Percentiles rank a stretch among this genome's conserved stretches.
Conservation (phyloP, 805 yeast genomes). For the Kluyveromyces dobzhanskii region DNA sequence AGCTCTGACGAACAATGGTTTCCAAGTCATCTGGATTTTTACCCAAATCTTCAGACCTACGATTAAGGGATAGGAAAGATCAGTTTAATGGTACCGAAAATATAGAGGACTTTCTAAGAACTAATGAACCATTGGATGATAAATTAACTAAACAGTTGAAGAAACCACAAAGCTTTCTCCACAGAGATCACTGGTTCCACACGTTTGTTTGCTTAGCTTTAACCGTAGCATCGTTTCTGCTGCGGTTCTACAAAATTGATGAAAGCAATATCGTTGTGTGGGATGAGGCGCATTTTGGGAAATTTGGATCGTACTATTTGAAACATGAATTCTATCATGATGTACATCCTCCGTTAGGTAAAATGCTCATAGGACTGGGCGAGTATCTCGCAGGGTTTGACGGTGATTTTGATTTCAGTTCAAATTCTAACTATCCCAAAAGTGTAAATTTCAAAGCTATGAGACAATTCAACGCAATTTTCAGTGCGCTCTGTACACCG, state of each 20-base stretch:
- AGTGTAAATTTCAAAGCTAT: slow-evolving; percentile 72
- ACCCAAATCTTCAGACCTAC: slow-evolving; percentile 8
- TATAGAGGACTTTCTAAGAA: slow-evolving; percentile 1
- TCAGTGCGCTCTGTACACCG: slow-evolving; percentile 80
- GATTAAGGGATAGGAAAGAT: slow-evolving; percentile 7
- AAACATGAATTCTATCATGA: slow-evolving; percentile 89
- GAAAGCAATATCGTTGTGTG: slow-evolving; percentile 74
- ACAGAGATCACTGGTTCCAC: slow-evolving; percentile 25
- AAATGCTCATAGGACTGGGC: slow-evolving; percentile 81
- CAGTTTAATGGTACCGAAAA: slow-evolving; percentile 4
- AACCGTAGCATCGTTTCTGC: slow-evolving; percentile 59
- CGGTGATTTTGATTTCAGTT: slow-evolving; percentile 84
- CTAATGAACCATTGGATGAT: background rate
- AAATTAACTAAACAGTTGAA: background rate
- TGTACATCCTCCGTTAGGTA: slow-evolving; percentile 96
- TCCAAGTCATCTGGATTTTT: slow-evolving; percentile 5
- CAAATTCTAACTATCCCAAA: slow-evolving; percentile 71
- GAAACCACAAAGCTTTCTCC: background rate
- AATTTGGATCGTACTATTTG: slow-evolving; percentile 86
- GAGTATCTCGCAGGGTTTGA: slow-evolving; percentile 83
- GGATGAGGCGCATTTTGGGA: slow-evolving; percentile 98
- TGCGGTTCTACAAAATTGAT: slow-evolving; percentile 71
- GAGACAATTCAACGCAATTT: slow-evolving; percentile 81
- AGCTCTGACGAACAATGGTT: background rate
- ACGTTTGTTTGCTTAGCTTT: slow-evolving; percentile 47